A percentile compares a stretch with the other conserved stretches of the same genome.
Evolutionary conservation across 371 early-diverging fungal genomes (phyloP).

Genomic region (Umbelopsis sp.): DNA sequence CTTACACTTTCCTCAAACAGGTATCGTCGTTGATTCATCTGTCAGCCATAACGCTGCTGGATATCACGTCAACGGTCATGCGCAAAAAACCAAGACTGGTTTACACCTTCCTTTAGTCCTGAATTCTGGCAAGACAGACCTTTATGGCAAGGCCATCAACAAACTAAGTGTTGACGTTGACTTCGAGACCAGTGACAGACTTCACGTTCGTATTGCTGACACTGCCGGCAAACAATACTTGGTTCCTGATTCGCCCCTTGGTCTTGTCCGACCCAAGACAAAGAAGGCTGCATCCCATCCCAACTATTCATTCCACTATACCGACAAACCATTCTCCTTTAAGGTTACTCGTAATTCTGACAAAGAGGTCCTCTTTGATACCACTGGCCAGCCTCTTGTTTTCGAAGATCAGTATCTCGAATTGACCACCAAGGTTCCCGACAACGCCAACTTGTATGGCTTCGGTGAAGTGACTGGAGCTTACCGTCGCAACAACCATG

Average conservation of each 20-base stretch:
- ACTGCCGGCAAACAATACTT: slow-evolving; percentile 46
- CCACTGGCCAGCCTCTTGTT: slow-evolving; percentile 56
- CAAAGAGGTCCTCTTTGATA: slow-evolving; percentile 60
- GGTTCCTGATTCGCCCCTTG: slow-evolving; percentile 57
- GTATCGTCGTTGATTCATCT: background rate
- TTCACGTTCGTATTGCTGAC: slow-evolving; percentile 61
- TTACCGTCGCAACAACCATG: slow-evolving; percentile 49
- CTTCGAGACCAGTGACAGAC: slow-evolving; percentile 52
- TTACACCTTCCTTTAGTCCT: slow-evolving; percentile 34
- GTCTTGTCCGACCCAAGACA: slow-evolving; percentile 31
- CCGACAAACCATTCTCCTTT: slow-evolving; percentile 59
- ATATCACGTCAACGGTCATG: slow-evolving; percentile 35
- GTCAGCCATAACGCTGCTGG: slow-evolving; percentile 35
- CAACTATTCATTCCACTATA: slow-evolving; percentile 50
- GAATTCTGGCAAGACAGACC: slow-evolving; percentile 21
- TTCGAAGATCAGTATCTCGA: slow-evolving; percentile 76
- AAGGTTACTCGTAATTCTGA: slow-evolving; percentile 51
- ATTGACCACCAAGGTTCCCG: slow-evolving; percentile 52
- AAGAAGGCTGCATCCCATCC: slow-evolving; percentile 24
- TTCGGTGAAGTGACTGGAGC: slow-evolving; percentile 65
- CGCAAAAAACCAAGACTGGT: slow-evolving; percentile 32
- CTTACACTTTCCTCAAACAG: background rate
- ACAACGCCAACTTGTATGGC: slow-evolving; percentile 70
- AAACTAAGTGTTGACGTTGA: slow-evolving; percentile 48
- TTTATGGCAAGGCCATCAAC: slow-evolving; percentile 49